These are phyloP conservation scores for Ustilago curta DNA, from an alignment of 1,284 basidiomycete species.

Conservation along the genomic window DNA sequence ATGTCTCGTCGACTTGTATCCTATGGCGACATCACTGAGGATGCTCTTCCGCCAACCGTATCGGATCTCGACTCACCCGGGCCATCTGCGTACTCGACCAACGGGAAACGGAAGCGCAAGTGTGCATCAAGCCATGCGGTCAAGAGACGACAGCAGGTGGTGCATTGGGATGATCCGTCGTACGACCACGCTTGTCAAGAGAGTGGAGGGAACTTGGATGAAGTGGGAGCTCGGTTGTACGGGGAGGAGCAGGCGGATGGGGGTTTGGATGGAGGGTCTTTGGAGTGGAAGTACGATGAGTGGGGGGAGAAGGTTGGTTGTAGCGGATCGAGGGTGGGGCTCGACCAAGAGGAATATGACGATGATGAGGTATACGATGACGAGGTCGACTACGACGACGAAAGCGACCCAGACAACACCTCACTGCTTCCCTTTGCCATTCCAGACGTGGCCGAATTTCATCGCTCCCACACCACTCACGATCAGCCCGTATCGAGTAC, in stretches of 20 bases:
- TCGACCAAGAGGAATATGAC: not conserved
- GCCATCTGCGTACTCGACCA: not conserved
- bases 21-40: slow-evolving; percentile 26
- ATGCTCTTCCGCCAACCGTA: not conserved
- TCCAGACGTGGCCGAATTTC: slow-evolving; percentile 28
- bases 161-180: slow-evolving; percentile 37
- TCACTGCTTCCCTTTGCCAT: slow-evolving; percentile 14
- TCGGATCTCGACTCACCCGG: not conserved
- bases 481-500: no score
- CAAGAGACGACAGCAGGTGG: not conserved
- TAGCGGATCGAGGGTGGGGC: not conserved
- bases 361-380: slow-evolving; percentile 2
- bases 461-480: not conserved
- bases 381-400: not conserved
- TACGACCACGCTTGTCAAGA: not conserved
- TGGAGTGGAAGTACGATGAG: slow-evolving; percentile 38
- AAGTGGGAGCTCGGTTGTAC: not conserved
- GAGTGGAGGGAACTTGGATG: not conserved
- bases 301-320: slow-evolving; percentile 15
- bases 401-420: slow-evolving; percentile 6
- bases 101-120: slow-evolving; percentile 3
- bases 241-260: not conserved
- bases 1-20: slow-evolving; percentile 37
- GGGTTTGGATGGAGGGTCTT: slow-evolving; percentile 1
- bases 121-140: not conserved